Evolutionary conservation across 2,329 filamentous ascomycete genomes (phyloP), one percentile per base, ranked within the genome.

Genomic region (Knoxdaviesia proteae): DNA sequence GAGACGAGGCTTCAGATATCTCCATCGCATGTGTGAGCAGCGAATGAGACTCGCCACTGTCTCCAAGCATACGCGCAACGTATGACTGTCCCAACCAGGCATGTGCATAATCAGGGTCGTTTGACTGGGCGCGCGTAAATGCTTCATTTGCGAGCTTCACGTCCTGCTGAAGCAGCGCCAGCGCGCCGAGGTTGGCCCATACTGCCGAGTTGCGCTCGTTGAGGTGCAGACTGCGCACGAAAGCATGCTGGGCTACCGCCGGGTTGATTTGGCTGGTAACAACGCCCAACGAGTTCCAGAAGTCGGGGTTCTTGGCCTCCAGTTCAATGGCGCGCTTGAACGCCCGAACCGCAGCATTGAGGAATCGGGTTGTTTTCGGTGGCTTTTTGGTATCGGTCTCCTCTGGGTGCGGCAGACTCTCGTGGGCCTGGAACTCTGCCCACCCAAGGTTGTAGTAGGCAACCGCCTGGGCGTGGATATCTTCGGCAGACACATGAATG

Each of bases 321-420:
- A 94, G 68, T 59, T 96, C 90, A 49, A 98, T 98, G 1, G 90
- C 83, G 38, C 84, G 72, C 61, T 98, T 98, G 69, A 98, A 96
- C 52, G 84, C 90, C 43, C 78, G 72, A 48, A 96, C 80, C 1
- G 90, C 74, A 6, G 86, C 78, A 56, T 80, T 87, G 39, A 90
- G 65, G 50, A 84, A 86, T 49, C 69, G 70, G 3, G 59, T 54
- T 20, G 20, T 20, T 3, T 20, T 20, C 20, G 20, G 3, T 2
- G 20, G 20, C 20, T 20, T 20, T 20, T 20, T 20, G 20, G 20
- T 20, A 20, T 20, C 20, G 20, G 20, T 20, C 20, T 20, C 20
- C 20, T 20, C 20, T 20, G 20, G 20, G 1, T 56, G 55, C 34
- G 68, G 69, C 20, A 84, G 63, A 52, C 75, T 83, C 7, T 67